phyloP scores from a whole-genome alignment of 192 early-diverging fungal species.

The Coemansia reversa region DNA sequence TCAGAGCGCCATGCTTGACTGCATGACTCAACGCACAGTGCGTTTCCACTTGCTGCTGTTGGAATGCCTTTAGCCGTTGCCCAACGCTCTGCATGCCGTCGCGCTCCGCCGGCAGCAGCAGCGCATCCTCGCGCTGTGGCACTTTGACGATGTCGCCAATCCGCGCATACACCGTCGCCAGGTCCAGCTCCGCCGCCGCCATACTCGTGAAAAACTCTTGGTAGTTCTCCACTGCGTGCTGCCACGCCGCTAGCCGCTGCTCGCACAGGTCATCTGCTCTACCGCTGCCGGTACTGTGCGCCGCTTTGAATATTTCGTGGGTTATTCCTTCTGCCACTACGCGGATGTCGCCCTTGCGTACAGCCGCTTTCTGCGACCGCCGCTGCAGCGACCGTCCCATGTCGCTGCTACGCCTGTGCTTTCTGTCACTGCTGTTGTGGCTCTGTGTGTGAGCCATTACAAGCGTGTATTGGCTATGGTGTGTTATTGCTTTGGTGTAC shows the following conservation, averaged over 20 bases:
- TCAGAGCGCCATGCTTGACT: constrained; percentile 20
- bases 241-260: constrained; percentile 47
- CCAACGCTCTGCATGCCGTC: constrained; percentile 32
- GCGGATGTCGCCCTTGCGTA: constrained; percentile 53
- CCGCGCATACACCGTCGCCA: constrained; percentile 51
- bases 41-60: constrained; percentile 49
- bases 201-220: constrained; percentile 49
- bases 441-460: not conserved
- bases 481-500: not conserved
- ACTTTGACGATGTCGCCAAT: constrained; percentile 49
- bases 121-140: constrained; percentile 26
- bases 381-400: constrained; percentile 18
- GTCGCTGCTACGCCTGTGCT: not conserved
- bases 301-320: constrained; percentile 19
- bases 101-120: constrained; percentile 25
- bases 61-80: constrained; percentile 34
- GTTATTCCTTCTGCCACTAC: constrained; percentile 15
- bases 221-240: constrained; percentile 38
- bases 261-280: constrained; percentile 36
- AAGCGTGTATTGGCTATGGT: constrained; percentile 2
- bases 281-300: constrained; percentile 41
- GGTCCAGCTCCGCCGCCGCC: constrained; percentile 50
- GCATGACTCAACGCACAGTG: constrained; percentile 44
- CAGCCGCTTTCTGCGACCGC: constrained; percentile 14
- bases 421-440: not conserved